A percentile compares a stretch with the other conserved stretches of the same genome.
These are phyloP conservation scores for Chaetomiaceae sp. DNA, from an alignment of 2,329 filamentous ascomycete genomes.

Conservation along the genomic window DNA sequence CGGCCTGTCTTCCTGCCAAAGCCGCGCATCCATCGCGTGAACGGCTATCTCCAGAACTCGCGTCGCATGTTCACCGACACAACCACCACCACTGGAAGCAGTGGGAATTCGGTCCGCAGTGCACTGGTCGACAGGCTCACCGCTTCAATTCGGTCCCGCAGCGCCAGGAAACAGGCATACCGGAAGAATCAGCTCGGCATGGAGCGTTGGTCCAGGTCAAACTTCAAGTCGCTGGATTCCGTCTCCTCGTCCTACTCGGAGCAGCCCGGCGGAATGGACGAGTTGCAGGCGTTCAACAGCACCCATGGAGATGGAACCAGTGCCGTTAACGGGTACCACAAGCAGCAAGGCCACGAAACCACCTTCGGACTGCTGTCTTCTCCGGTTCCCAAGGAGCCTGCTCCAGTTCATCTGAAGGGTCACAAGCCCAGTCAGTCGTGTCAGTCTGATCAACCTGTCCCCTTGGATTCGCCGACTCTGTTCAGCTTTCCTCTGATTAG, in stretches of 20 bases:
- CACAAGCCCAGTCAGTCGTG: not conserved
- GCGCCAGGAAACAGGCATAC: not conserved
- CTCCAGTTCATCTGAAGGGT: not conserved
- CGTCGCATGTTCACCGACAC: conserved; percentile 20
- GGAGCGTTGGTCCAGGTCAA: not conserved
- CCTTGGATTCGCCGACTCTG: conserved; percentile 21
- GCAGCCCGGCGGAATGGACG: not conserved
- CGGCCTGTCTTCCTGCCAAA: conserved; percentile 31
- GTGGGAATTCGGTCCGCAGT: conserved; percentile 14
- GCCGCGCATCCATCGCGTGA: conserved; percentile 31
- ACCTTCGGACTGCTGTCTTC: not conserved
- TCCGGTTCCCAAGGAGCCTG: not conserved
- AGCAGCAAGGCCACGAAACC: not conserved
- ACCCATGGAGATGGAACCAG: not conserved
- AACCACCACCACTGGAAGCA: conserved; percentile 16
- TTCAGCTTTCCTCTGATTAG: conserved; percentile 32
- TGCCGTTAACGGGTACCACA: not conserved
- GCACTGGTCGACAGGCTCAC: conserved; percentile 21
- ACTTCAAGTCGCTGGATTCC: conserved; percentile 16
- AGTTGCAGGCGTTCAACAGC: not conserved
- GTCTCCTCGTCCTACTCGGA: conserved; percentile 9
- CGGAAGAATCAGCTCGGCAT: not conserved
- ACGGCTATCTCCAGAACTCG: conserved; percentile 29
- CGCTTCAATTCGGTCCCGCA: conserved; percentile 14
- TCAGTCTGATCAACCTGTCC: not conserved